phyloP scores from a whole-genome alignment of 352 stramenopile genomes.

The Thalassiosira gravida region DNA sequence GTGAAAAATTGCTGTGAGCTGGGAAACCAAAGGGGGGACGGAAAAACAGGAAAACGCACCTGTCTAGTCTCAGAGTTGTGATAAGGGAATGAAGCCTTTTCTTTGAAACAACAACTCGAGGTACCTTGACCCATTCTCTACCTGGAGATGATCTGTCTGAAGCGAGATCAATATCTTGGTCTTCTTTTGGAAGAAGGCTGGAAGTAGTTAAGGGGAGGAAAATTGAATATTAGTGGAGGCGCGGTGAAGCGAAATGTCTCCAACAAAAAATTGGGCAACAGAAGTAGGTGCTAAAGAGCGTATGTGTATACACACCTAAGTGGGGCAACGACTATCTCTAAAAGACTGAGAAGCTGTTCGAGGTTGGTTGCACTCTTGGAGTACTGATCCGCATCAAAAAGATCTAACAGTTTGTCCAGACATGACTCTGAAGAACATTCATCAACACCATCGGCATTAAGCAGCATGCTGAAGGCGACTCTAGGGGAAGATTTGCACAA shows the following conservation, averaged over 20 bases:
- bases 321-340: slow-evolving; percentile 90
- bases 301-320: slow-evolving; percentile 11
- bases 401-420: slow-evolving; percentile 86
- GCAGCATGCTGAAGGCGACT: slow-evolving; percentile 90
- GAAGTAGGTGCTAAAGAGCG: too few relatives aligned
- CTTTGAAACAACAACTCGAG: slow-evolving; percentile 71
- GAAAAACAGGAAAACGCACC: too few relatives aligned
- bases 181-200: slow-evolving; percentile 84
- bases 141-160: slow-evolving; percentile 40
- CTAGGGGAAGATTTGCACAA: slow-evolving; percentile 91
- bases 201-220: background rate
- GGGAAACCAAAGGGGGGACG: too few relatives aligned
- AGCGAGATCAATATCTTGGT: slow-evolving; percentile 71
- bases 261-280: too few relatives aligned
- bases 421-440: background rate
- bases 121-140: slow-evolving; percentile 83
- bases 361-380: slow-evolving; percentile 90
- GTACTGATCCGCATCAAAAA: slow-evolving; percentile 88
- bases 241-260: too few relatives aligned
- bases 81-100: slow-evolving; percentile 78
- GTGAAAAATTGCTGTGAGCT: too few relatives aligned
- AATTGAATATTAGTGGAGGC: background rate
- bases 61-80: slow-evolving; percentile 77
- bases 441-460: slow-evolving; percentile 80
- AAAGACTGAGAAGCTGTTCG: slow-evolving; percentile 90